Evolutionary conservation across 78 protist genomes (phyloP), one percentile per base, ranked within the genome.

Genomic region (Dictyostelium citrinum): DNA sequence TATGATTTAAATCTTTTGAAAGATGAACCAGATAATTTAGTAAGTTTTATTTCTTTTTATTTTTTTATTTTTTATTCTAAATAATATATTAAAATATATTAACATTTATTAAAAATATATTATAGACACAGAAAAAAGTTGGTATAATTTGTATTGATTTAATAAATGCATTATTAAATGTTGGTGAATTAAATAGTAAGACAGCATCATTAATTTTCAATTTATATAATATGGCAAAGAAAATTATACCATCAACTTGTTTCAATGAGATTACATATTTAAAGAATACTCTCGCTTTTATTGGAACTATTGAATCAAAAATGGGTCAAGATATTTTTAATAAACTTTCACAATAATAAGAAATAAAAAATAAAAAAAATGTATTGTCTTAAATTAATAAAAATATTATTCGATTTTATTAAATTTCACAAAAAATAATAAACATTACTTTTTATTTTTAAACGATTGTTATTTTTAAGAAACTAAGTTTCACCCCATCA

Each of bases 21-120:
- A 67, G 95, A 90, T 83, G 90, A 90, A 46, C 71, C 83, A 58
- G 95, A 90, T 83, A 31, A n/a, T 45, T 83, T 82, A 17, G 95
- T 90, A 90, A 11, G 95, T 81, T 16, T 29, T 41, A 58, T 72
- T 31, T 27, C 20, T 0, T 64, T 22, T 27, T 31, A 16, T 17
- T 9, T 24, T 24, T 17, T 90, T 8, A 77, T 31, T 64, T 11
- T 8, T 22, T 16, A 16, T 29, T 60, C 5, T 5, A 5, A 5
- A 5, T 37, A 3, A 37, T 37, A 39, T 39, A 0, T 39, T 39
- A 39, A 3, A 37, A 3, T 6, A 43, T 43, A 70, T 33, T 41
- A 29, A 29, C 39, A 29, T 24, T 71, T 43, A 33, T 81, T 35
- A 55, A 41, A 8, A 51, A 7, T n/a, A 51, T 10, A 22, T 37